These are phyloP conservation scores for Mortierella claussenii DNA, from an alignment of 192 early-diverging fungal genomes.

Conservation along the genomic window DNA sequence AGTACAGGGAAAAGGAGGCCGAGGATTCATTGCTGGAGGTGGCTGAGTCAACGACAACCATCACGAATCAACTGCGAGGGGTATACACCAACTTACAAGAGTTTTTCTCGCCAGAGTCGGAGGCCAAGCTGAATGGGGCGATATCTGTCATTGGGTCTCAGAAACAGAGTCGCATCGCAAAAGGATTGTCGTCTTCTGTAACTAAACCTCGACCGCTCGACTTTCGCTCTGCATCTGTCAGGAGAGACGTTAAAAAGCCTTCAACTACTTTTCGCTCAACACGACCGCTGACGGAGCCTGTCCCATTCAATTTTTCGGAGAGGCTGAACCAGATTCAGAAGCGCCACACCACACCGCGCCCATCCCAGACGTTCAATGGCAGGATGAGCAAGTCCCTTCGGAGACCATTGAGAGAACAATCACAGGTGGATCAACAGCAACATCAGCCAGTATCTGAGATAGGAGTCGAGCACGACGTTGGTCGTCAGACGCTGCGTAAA, in stretches of 20 bases:
- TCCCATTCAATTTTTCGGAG: slow-evolving; percentile 23
- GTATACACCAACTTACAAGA: slow-evolving; percentile 36
- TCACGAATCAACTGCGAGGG: slow-evolving; percentile 33
- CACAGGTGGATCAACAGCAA: neutral
- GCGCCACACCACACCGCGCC: neutral
- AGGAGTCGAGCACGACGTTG: neutral
- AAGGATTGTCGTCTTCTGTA: neutral
- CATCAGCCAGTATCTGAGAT: neutral
- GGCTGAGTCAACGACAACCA: slow-evolving; percentile 17
- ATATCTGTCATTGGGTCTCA: slow-evolving; percentile 36
- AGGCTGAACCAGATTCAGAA: slow-evolving; percentile 11
- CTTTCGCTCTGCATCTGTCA: slow-evolving; percentile 19
- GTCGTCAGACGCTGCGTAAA: neutral
- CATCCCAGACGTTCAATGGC: too few species aligned
- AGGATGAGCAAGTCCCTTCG: neutral
- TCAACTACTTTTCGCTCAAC: neutral
- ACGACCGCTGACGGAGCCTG: slow-evolving; percentile 5
- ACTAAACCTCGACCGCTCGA: slow-evolving; percentile 17
- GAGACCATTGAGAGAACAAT: neutral
- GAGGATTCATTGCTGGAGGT: slow-evolving; percentile 31
- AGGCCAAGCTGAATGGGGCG: slow-evolving; percentile 24
- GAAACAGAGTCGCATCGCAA: slow-evolving; percentile 10
- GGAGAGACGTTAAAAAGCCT: slow-evolving; percentile 8
- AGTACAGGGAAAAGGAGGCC: neutral
- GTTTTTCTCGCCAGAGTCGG: slow-evolving; percentile 40